Base-by-base conservation (phyloP, 2,329 filamentous ascomycete genomes). In the Scopulariopsis brevicaulis region DNA sequence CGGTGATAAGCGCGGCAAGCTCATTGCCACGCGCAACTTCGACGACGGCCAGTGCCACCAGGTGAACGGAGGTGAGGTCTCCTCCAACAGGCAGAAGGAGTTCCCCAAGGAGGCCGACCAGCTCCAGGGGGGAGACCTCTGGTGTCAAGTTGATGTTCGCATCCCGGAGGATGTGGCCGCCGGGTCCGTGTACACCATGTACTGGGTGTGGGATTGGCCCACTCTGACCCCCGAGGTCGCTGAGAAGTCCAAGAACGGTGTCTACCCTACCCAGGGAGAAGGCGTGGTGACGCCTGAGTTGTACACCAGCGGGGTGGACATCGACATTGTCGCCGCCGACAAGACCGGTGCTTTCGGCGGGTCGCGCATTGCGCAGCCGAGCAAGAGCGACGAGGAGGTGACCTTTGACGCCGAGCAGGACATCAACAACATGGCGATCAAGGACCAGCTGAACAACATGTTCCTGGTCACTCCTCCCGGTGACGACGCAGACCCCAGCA, bases 191-290 rank as follows among this genome's bases (percentile, higher is more conserved):
- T 89, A 92, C 69, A 93, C 90, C 3, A 73, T 96, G 56, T 96
- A 96, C 77, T 97, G 93, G 93, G 86, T 96, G 53, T 97, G 94
- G 94, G 87, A 96, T 70, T 99, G 91, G 90, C 86, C 87, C 2
- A 85, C 82, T 15, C 75, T 83, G 67, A 71, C 74, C 65, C 65
- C 66, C 46, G 70, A 68, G 61, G 70, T 66, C 62, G 72, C 69
- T 60, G 67, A 70, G 18, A 67, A 65, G 22, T 74, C 71, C 53
- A 67, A 67, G 60, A 62, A 71, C 61, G 73, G 76, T 32, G 68
- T 70, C 58, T 78, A 71, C 59, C 71, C 73, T 6, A 59, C 59
- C 7, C 59, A 59, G 12, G 63, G 63, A 25, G 59, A 60, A 35
- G 59, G 59, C 25, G 59, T 66, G 18, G 24, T 7, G 7, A 55